Evolutionary conservation across 2,329 filamentous ascomycete species (phyloP).

Genomic region (Proliferodiscus dingleyae): DNA sequence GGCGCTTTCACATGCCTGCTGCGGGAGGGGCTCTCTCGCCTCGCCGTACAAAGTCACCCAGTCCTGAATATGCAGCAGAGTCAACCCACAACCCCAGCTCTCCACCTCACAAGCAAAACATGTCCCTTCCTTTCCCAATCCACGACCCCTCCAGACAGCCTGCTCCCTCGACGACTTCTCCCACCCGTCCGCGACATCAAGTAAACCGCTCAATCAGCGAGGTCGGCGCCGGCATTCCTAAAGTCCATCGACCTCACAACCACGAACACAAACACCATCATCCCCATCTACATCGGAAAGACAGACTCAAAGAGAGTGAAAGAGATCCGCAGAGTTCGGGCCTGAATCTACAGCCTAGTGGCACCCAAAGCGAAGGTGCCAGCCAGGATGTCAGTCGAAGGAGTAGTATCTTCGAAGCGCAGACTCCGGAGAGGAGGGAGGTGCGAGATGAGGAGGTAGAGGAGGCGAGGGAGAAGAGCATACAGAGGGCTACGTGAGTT

Average conservation of each 20-base stretch:
- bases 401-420: constrained; percentile 35
- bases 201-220: constrained; percentile 44
- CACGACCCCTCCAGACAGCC: background rate
- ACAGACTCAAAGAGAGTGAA: background rate
- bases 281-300: constrained; percentile 2
- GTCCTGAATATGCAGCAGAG: too few relatives aligned
- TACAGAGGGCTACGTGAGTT: constrained; percentile 39
- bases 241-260: background rate
- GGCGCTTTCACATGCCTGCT: too few relatives aligned
- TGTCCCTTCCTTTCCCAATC: background rate
- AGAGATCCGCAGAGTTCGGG: constrained; percentile 1
- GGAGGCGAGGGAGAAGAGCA: constrained; percentile 39
- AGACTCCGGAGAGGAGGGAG: constrained; percentile 12
- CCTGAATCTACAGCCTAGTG: background rate
- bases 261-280: constrained; percentile 36
- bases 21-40: too few relatives aligned
- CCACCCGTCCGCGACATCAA: constrained; percentile 43
- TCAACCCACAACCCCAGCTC: background rate
- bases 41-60: constrained; percentile 15
- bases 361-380: constrained; percentile 20
- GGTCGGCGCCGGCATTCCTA: background rate
- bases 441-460: constrained; percentile 37
- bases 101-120: background rate
- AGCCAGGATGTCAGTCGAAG: constrained; percentile 42
- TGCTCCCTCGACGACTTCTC: constrained; percentile 20